Conservation (phyloP, 257 asterid species). For the Penstemon davidsonii region DNA sequence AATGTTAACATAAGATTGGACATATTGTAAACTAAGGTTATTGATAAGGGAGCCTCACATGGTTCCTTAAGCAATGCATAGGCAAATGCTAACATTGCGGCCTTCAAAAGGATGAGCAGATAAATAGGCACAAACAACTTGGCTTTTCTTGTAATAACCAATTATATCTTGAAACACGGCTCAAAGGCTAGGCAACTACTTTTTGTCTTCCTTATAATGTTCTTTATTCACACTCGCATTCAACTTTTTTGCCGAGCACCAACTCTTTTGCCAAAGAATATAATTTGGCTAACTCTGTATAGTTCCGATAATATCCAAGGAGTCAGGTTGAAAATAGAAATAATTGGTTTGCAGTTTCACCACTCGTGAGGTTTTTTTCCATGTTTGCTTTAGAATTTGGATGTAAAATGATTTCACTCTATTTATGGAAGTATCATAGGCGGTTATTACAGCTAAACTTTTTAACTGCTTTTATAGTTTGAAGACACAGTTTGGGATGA, state of each 20-base stretch:
- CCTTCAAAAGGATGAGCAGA: slow-evolving; percentile 3
- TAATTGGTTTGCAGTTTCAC: slow-evolving; percentile 1
- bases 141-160: neutral
- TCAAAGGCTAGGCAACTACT: neutral
- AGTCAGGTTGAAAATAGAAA: slow-evolving; percentile 5
- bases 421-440: slow-evolving; percentile 41
- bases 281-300: slow-evolving; percentile 5
- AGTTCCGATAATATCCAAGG: neutral
- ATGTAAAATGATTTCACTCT: slow-evolving; percentile 26
- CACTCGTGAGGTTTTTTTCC: neutral
- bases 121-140: neutral
- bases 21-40: neutral
- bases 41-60: no score
- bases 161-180: neutral
- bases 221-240: slow-evolving; percentile 9
- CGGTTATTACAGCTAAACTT: slow-evolving; percentile 53
- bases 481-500: slow-evolving; percentile 80
- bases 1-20: neutral
- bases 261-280: neutral
- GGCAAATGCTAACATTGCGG: neutral
- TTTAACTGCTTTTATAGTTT: slow-evolving; percentile 60
- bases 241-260: neutral
- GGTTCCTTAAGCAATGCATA: neutral
- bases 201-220: neutral
- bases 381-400: slow-evolving; percentile 3